Evolutionary conservation across 495 filamentous ascomycete genomes (phyloP).

Genomic region (Aspergillus biplanus): DNA sequence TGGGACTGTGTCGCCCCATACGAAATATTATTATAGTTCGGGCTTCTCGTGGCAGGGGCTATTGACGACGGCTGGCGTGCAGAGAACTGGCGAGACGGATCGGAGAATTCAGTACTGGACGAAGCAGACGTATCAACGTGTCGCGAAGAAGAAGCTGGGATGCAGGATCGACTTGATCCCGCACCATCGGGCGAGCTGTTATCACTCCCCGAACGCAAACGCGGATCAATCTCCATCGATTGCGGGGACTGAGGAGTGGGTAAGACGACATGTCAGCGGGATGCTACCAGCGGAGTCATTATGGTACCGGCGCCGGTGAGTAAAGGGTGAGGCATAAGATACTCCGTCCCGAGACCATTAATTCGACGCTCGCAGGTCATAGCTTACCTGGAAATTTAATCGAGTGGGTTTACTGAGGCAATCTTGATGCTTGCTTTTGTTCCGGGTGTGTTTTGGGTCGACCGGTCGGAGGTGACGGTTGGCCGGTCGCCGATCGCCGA

Average conservation of each 20-base stretch:
- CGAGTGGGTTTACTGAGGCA: neutral
- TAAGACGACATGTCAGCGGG: conserved; percentile 21
- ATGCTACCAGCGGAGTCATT: neutral
- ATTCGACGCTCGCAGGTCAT: neutral
- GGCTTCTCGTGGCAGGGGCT: conserved; percentile 5
- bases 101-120: conserved; percentile 32
- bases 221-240: conserved; percentile 41
- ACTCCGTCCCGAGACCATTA: neutral
- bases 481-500: conserved; percentile 22
- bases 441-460: neutral
- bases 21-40: conserved; percentile 9
- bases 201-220: conserved; percentile 28
- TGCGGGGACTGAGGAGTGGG: conserved; percentile 24
- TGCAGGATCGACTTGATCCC: conserved; percentile 23
- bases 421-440: neutral
- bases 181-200: conserved; percentile 21
- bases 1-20: conserved; percentile 11
- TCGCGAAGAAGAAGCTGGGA: conserved; percentile 20
- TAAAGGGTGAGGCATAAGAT: neutral
- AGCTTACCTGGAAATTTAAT: conserved; percentile 1
- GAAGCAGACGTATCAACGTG: conserved; percentile 9
- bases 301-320: no score
- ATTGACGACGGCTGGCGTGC: conserved; percentile 11
- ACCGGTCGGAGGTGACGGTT: conserved; percentile 6
- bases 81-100: conserved; percentile 33